Percentiles rank a stretch among this genome's conserved stretches.
phyloP scores from a whole-genome alignment of 169 alveolate species.

The Babesia gibsoni region DNA sequence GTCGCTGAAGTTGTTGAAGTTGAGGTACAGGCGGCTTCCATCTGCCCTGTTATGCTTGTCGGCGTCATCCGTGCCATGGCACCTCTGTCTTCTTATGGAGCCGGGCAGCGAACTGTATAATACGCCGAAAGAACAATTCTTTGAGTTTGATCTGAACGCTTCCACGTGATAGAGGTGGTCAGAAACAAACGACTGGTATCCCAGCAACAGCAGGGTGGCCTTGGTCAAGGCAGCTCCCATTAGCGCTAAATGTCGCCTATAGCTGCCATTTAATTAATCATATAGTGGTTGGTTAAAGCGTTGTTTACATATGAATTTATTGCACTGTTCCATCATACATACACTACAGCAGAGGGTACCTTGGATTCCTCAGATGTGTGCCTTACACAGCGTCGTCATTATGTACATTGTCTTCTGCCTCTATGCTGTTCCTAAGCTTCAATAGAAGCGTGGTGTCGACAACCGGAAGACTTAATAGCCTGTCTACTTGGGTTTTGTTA shows the following conservation, averaged over 20 bases:
- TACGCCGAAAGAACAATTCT: neutral
- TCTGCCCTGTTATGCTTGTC: neutral
- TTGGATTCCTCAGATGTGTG: too few relatives aligned
- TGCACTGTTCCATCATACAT: too few relatives aligned
- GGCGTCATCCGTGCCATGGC: slow-evolving; percentile 6
- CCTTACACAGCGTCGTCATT: too few relatives aligned
- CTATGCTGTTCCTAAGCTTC: slow-evolving; percentile 27
- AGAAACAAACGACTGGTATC: neutral
- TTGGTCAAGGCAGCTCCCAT: slow-evolving; percentile 27
- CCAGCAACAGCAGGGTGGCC: neutral
- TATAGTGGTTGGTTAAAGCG: too few relatives aligned
- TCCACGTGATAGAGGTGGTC: neutral
- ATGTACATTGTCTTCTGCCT: neutral
- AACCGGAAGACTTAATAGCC: slow-evolving; percentile 26
- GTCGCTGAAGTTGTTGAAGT: slow-evolving; percentile 63
- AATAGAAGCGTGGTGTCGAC: slow-evolving; percentile 46
- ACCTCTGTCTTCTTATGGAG: neutral
- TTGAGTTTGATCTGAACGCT: slow-evolving; percentile 1
- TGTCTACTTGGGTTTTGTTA: slow-evolving; percentile 5
- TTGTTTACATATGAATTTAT: too few relatives aligned
- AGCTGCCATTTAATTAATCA: neutral
- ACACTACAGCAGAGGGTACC: too few relatives aligned
- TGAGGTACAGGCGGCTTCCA: neutral
- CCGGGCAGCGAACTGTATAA: neutral
- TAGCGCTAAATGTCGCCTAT: neutral